Evolutionary conservation across 352 stramenopile species (phyloP), one percentile per base, ranked within the genome.

Genomic region (Globisporangium nagaii): DNA sequence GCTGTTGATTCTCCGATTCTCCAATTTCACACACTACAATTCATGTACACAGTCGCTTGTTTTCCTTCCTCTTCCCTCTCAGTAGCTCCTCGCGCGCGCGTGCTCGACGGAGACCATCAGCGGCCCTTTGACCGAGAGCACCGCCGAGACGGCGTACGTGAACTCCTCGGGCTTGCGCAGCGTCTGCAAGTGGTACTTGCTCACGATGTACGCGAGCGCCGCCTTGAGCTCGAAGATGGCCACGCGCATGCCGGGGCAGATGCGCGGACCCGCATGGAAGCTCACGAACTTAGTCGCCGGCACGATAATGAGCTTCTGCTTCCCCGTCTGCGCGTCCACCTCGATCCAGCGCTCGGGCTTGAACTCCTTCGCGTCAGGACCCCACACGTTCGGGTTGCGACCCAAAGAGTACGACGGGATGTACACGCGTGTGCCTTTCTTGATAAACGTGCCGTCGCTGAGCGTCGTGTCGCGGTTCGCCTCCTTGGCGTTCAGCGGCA

Each of bases 321-420:
- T 67, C 10, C 56, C 60, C 0, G 62, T 66, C 3, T 27, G 22
- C 0, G 45, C 44, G 19, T 82, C 66, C 12, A 83, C 54, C 52
- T 82, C 70, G n/a, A 87, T 54, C 60, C 64, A 87, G 12, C 79
- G 63, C 48, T 88, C 70, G 0, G 78, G 75, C 25, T 70, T 75
- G 51, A 75, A 84, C 58, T 82, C 60, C 4, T 46, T 39, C 0
- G 70, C 68, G 56, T 90, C 77, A 11, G 36, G 36, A 4, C 70
- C 75, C 71, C 78, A 89, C 2, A 89, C 54, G 10, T 65, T 56
- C 9, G 58, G 47, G 49, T 70, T 71, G 3, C 74, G 60, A 2
- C 53, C 79, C 49, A 83, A 73, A 0, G 60, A 41, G 53, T 86
- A 89, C 24, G 71, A 69, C 32, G 70, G 62, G 39, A 88, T 87